Conservation (phyloP, 23 red algal genomes). For the Gracilaria gracilis region DNA sequence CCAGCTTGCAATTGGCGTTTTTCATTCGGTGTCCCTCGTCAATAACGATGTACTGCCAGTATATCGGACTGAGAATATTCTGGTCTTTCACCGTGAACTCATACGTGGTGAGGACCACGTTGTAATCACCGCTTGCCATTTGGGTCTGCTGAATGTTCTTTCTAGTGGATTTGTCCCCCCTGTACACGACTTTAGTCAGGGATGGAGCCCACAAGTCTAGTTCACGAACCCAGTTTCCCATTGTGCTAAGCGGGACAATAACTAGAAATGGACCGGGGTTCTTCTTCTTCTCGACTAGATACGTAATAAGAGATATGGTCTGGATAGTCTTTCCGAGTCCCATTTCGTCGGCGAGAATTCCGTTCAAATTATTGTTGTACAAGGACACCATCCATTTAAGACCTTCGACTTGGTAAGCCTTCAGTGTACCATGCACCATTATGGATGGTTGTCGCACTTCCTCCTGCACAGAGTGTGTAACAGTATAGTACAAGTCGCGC, state of each 20-base stretch:
- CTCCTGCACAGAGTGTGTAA: constrained; percentile 88
- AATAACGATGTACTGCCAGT: constrained; percentile 95
- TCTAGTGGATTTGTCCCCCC: constrained; percentile 81
- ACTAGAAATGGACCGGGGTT: constrained; percentile 91
- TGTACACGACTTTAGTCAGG: constrained; percentile 78
- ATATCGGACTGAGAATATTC: constrained; percentile 66
- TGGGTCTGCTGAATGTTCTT: constrained; percentile 65
- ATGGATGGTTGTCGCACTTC: constrained; percentile 84
- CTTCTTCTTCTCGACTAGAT: constrained; percentile 89
- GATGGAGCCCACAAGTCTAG: constrained; percentile 91
- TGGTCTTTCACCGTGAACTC: constrained; percentile 89
- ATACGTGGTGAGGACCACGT: constrained; percentile 95
- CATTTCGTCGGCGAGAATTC: constrained; percentile 99
- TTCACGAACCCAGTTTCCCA: constrained; percentile 98
- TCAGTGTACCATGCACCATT: constrained; percentile 89
- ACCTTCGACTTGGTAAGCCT: constrained; percentile 93
- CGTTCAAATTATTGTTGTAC: constrained; percentile 98
- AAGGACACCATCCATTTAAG: constrained; percentile 97
- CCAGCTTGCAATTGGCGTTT: constrained; percentile 94
- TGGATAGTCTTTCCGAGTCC: constrained; percentile 99
- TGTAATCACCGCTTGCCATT: constrained; percentile 65
- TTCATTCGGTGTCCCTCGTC: constrained; percentile 99
- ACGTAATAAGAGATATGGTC: constrained; percentile 90
- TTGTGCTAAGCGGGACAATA: constrained; percentile 92
- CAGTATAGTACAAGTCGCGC: constrained; percentile 87